phyloP scores from a whole-genome alignment of 2,329 filamentous ascomycete species.

The Herpotrichia juniperi region DNA sequence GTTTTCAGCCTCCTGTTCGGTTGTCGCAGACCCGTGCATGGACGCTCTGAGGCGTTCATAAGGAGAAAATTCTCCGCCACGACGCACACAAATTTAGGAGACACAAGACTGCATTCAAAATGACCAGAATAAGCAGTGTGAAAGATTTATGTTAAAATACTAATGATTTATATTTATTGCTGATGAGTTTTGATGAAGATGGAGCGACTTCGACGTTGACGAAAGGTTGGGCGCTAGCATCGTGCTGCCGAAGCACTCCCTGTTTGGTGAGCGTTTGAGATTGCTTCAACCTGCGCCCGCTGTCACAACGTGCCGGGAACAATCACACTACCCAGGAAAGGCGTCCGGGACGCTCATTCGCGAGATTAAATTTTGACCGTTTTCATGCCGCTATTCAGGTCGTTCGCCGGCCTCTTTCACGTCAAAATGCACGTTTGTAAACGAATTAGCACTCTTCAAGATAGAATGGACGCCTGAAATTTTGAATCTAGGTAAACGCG shows the following conservation, averaged over 20 bases:
- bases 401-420: neutral
- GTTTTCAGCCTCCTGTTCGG: slow-evolving; percentile 41
- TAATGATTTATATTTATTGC: neutral
- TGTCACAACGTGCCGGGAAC: slow-evolving; percentile 21
- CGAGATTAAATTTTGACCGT: slow-evolving; percentile 23
- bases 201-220: slow-evolving; percentile 15
- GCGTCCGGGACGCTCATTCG: slow-evolving; percentile 25
- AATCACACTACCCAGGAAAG: slow-evolving; percentile 19
- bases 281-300: slow-evolving; percentile 27
- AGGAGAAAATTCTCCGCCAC: neutral
- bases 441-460: neutral
- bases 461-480: slow-evolving; percentile 1
- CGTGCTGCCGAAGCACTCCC: slow-evolving; percentile 35
- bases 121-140: neutral
- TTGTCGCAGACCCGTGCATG: slow-evolving; percentile 14
- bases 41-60: slow-evolving; percentile 12
- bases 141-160: neutral
- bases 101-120: slow-evolving; percentile 14
- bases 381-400: neutral
- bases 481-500: neutral
- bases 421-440: neutral
- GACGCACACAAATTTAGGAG: neutral
- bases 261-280: slow-evolving; percentile 45
- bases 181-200: slow-evolving; percentile 4
- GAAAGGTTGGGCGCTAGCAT: slow-evolving; percentile 22